Base-by-base conservation (phyloP, 75 land plant species). In the Isoetes taiwanensis region DNA sequence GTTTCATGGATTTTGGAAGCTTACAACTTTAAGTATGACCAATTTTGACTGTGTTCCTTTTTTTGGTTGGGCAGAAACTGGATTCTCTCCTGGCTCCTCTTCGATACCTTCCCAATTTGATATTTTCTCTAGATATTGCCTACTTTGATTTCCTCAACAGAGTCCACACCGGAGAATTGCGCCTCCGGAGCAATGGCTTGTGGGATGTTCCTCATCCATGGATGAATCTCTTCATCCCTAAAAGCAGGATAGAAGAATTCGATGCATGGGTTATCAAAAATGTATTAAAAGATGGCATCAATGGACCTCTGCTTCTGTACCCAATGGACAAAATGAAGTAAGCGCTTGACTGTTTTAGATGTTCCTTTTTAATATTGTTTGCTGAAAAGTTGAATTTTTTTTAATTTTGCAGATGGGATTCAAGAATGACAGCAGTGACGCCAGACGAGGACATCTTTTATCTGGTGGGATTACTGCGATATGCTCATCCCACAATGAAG, bases 141-240 rank as follows among this genome's bases (percentile, higher is more conserved):
- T 80, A 58, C 52, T 61, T 59, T 5, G 78, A 77, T 20, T 83
- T 83, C 56, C 64, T 83, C 21, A 65, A 83, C 39, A 57, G 87
- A 30, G 84, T 80, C 0, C 66, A 64, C 34, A 52, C 28, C 6
- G 84, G 72, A 35, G 86, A 83, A 60, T 1, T 56, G 56, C 57
- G 59, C 28, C 74, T 83, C 32, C 30, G 82, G 41, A 78, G 74
- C 2, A 59, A 24, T 0, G 60, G 64, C 21, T 34, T 63, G 8
- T 83, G 86, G 84, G 77, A 83, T 2, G 85, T 80, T 11, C 85
- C 86, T 23, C 86, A 83, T 55, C 86, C 86, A 31, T 83, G 86
- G 86, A 58, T 83, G 0, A 73, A 71, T 39, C 59, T 83, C 28
- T 80, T 74, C 43, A 67, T 83, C 2, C 84, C 86, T 2, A 65